Base-by-base conservation (phyloP, 2,329 filamentous ascomycete genomes). In the Aspergillus novoparasiticus region DNA sequence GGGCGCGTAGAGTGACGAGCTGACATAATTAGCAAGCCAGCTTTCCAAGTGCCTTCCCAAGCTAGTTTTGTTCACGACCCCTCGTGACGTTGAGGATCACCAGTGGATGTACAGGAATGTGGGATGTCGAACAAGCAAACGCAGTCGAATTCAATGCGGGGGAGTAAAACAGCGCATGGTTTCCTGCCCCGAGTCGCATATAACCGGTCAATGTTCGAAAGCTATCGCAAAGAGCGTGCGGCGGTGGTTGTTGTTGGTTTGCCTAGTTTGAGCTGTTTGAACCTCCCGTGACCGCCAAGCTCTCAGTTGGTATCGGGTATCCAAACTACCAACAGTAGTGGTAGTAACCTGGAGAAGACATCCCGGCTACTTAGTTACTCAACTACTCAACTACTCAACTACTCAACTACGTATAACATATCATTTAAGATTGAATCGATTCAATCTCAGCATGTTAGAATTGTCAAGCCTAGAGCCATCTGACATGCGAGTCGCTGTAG, bases 1-100 rank as follows among this genome's bases (percentile, higher is more conserved):
- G 75, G 73, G 63, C 78, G 78, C 60, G 73, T 65, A 58, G 73
- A 64, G 36, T 75, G 73, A 58, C 75, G 73, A 59, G 72, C 67
- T 39, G 77, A 73, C 71, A 74, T 75, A 58, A 67, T 72, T 66
- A 39, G 30, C 32, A 26, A 39, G 11, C n/a, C 55, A 48, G 54
- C 57, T 66, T 36, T 41, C 39, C 6, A 28, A 55, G 21, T 9
- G 8, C 51, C 12, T 39, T 21, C 30, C 51, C 51, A 23, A 55
- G 28, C 56, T 32, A 23, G 19, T 2, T 34, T 58, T 58, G n/a
- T 58, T 48, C 19, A 55, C 51, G 19, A 39, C 51, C 32, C 32
- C 51, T 32, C 43, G 51, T 50, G n/a, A 45, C 12, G 21, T 50
- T 16, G 30, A 28, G 21, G 32, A 43, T 41, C 28, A 36, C 48